These are phyloP conservation scores for Suillus placidus DNA, from an alignment of 768 basidiomycete species.

Conservation along the genomic window DNA sequence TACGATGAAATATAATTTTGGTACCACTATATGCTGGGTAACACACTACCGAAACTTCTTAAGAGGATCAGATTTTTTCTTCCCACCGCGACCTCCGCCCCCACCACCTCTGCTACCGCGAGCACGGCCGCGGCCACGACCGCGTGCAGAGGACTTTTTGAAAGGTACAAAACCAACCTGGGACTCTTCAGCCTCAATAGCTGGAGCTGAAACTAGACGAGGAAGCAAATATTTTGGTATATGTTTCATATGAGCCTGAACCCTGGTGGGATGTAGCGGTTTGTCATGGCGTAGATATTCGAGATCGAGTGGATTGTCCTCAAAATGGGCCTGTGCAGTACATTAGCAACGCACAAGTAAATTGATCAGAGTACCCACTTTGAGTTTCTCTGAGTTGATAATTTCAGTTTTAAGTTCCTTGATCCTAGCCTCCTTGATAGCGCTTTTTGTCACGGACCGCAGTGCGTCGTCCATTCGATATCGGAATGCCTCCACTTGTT, in stretches of 20 bases:
- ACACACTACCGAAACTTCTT: conserved; percentile 62
- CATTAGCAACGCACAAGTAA: conserved; percentile 6
- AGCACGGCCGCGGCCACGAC: conserved; percentile 50
- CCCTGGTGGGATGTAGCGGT: conserved; percentile 84
- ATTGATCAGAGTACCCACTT: conserved; percentile 52
- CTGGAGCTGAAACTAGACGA: conserved; percentile 55
- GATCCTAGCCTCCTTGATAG: conserved; percentile 87
- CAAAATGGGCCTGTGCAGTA: conserved; percentile 83
- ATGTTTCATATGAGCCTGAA: conserved; percentile 95
- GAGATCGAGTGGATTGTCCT: conserved; percentile 93
- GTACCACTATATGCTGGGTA: background rate
- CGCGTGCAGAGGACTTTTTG: conserved; percentile 52
- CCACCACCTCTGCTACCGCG: conserved; percentile 43
- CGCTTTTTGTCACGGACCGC: conserved; percentile 81
- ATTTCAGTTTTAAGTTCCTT: conserved; percentile 95
- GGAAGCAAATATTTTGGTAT: conserved; percentile 93
- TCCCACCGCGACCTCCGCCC: conserved; percentile 52
- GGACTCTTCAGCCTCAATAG: conserved; percentile 43
- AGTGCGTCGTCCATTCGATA: conserved; percentile 98
- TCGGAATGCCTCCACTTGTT: conserved; percentile 94
- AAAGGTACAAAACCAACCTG: conserved; percentile 72
- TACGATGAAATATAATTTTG: background rate
- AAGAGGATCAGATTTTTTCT: conserved; percentile 82
- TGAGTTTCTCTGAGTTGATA: conserved; percentile 93
- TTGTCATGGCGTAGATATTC: conserved; percentile 94